Percentiles rank a stretch among this genome's conserved stretches.
Evolutionary conservation across 352 stramenopile genomes (phyloP).

Genomic region (Phytophthora foliorum): DNA sequence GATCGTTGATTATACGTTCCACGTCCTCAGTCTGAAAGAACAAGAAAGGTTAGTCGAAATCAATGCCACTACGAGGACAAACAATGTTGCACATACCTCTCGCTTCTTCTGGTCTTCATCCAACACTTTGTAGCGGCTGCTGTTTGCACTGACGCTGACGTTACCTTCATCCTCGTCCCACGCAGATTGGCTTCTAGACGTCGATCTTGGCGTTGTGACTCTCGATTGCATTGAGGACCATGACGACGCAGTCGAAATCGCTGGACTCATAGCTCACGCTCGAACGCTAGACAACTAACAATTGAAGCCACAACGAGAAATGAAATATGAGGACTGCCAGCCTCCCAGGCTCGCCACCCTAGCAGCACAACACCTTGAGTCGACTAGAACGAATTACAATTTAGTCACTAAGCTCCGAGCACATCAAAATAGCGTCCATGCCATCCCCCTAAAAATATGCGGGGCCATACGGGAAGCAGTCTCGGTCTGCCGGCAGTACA

Average conservation of each 20-base stretch:
- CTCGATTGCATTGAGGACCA: conserved; percentile 26
- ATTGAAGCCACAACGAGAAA: background rate
- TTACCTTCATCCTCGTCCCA: conserved; percentile 25
- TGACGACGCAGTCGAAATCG: conserved; percentile 12
- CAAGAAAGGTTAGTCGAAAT: conserved; percentile 1
- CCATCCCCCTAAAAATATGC: conserved; percentile 37
- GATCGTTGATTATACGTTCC: conserved; percentile 54
- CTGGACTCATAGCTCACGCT: conserved; percentile 24
- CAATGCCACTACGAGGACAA: background rate
- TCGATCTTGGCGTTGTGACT: conserved; percentile 23
- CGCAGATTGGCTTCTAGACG: background rate
- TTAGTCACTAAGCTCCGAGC: conserved; percentile 25
- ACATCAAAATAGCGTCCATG: conserved; percentile 31
- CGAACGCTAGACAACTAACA: conserved; percentile 12
- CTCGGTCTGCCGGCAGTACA: conserved; percentile 20
- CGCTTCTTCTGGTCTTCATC: conserved; percentile 45
- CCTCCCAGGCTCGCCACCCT: background rate
- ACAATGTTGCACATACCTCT: conserved; percentile 36
- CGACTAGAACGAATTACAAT: conserved; percentile 29
- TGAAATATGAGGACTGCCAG: conserved; percentile 5
- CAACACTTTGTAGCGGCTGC: conserved; percentile 52
- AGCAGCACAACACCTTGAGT: conserved; percentile 13
- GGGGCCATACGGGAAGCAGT: conserved; percentile 24
- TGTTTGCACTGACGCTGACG: conserved; percentile 12
- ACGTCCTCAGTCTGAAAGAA: conserved; percentile 43